A percentile compares a stretch with the other conserved stretches of the same genome.
Conservation (phyloP, 2,329 filamentous ascomycete genomes). For the Lachnum nothofagi region DNA sequence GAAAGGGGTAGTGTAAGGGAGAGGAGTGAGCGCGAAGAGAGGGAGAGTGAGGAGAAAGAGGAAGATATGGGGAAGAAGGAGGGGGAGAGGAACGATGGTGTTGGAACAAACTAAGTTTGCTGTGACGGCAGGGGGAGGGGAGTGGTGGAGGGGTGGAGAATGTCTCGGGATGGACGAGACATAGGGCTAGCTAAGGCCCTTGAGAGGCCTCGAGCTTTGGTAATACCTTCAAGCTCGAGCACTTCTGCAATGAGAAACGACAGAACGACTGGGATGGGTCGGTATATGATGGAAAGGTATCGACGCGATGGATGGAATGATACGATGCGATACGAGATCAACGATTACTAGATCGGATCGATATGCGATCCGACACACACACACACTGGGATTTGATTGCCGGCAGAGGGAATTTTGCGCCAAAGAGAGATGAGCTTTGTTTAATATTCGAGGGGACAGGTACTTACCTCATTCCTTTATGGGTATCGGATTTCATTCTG, state of each 20-base stretch:
- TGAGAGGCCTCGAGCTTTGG: slow-evolving; percentile 1
- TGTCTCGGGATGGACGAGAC: not conserved
- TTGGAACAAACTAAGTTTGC: not conserved
- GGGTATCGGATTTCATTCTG: not conserved
- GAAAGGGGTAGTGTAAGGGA: slow-evolving; percentile 43
- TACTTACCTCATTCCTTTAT: not conserved
- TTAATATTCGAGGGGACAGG: not conserved
- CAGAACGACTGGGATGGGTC: too few relatives aligned
- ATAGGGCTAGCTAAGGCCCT: not conserved
- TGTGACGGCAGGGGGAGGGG: not conserved
- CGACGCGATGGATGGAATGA: not conserved
- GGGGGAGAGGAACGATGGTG: slow-evolving; percentile 6
- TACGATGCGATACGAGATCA: not conserved
- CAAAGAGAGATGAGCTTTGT: too few relatives aligned
- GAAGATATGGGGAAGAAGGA: slow-evolving; percentile 3
- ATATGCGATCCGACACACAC: not conserved
- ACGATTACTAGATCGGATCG: not conserved
- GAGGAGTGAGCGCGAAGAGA: slow-evolving; percentile 2
- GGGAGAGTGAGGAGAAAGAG: slow-evolving; percentile 1
- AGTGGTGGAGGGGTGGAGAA: not conserved
- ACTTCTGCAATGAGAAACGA: too few relatives aligned
- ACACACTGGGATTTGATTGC: not conserved
- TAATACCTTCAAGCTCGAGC: too few relatives aligned
- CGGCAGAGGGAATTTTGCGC: too few relatives aligned
- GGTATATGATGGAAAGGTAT: not conserved